Evolutionary conservation across 768 basidiomycete genomes (phyloP).

Genomic region (Lentinula detonsa): DNA sequence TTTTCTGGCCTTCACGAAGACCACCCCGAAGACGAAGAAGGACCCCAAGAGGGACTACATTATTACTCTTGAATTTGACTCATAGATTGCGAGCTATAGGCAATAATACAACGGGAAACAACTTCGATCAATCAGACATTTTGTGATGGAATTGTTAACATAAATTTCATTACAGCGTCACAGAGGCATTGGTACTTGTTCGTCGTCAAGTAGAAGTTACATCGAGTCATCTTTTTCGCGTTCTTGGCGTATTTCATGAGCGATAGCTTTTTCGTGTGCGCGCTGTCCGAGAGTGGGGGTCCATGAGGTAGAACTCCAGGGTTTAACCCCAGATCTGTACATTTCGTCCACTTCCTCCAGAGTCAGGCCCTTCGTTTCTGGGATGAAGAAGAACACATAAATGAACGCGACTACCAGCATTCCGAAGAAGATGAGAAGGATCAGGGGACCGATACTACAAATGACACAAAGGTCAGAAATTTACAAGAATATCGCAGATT

Average conservation of each 20-base stretch:
- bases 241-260: conserved; percentile 1
- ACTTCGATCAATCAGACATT: too few species aligned
- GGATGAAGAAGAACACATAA: conserved; percentile 73
- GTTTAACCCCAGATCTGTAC: conserved; percentile 59
- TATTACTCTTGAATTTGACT: too few species aligned
- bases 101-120: too few species aligned
- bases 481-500: neutral
- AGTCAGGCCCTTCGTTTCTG: conserved; percentile 76
- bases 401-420: conserved; percentile 63
- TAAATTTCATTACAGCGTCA: neutral
- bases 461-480: neutral
- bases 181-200: neutral
- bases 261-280: conserved; percentile 23
- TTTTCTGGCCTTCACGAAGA: too few species aligned
- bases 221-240: neutral
- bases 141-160: too few species aligned
- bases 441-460: conserved; percentile 62
- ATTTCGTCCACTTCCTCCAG: conserved; percentile 77
- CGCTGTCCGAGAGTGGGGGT: conserved; percentile 42
- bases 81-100: too few species aligned
- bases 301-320: conserved; percentile 63
- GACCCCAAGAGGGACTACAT: too few species aligned
- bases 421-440: conserved; percentile 72
- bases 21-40: too few species aligned
- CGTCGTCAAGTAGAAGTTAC: neutral